These are phyloP conservation scores for Tetrahymena thermophila DNA, from an alignment of 73 alveolate genomes.

Conservation along the genomic window DNA sequence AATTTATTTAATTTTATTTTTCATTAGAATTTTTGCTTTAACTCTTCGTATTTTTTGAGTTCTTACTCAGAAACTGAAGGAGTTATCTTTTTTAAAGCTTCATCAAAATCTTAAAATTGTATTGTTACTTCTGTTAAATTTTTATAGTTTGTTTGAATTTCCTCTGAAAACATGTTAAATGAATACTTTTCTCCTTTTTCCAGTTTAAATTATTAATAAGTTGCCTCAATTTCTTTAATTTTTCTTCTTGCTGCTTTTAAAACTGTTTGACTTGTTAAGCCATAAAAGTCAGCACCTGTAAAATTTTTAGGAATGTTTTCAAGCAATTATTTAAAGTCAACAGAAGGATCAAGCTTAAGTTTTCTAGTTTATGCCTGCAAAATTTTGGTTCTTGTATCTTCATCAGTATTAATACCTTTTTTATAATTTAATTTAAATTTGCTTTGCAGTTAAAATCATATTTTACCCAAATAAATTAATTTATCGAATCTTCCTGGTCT, in stretches of 20 bases:
- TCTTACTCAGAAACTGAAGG: constrained; percentile 55
- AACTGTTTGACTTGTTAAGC: constrained; percentile 62
- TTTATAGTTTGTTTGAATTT: constrained; percentile 21
- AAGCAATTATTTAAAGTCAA: constrained; percentile 50
- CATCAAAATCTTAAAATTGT: constrained; percentile 32
- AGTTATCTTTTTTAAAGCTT: constrained; percentile 28
- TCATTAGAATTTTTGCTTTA: constrained; percentile 26
- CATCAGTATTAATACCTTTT: constrained; percentile 40
- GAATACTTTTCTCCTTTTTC: constrained; percentile 24
- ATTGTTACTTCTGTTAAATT: not conserved
- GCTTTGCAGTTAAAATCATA: not conserved
- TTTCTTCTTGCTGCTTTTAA: constrained; percentile 61
- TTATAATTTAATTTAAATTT: not conserved
- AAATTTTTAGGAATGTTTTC: constrained; percentile 63
- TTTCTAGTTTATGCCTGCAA: constrained; percentile 62
- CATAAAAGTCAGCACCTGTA: constrained; percentile 86
- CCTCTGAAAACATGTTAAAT: constrained; percentile 33
- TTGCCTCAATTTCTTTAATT: constrained; percentile 26
- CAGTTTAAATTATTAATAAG: not conserved
- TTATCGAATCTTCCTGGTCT: constrained; percentile 93
- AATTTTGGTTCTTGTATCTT: constrained; percentile 59
- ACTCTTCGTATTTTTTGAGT: constrained; percentile 42
- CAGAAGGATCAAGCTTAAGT: constrained; percentile 24
- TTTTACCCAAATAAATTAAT: constrained; percentile 69
- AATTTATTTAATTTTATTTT: not conserved